Evolutionary conservation across 371 early-diverging fungal species (phyloP).

Genomic region (Massospora cicadina): DNA sequence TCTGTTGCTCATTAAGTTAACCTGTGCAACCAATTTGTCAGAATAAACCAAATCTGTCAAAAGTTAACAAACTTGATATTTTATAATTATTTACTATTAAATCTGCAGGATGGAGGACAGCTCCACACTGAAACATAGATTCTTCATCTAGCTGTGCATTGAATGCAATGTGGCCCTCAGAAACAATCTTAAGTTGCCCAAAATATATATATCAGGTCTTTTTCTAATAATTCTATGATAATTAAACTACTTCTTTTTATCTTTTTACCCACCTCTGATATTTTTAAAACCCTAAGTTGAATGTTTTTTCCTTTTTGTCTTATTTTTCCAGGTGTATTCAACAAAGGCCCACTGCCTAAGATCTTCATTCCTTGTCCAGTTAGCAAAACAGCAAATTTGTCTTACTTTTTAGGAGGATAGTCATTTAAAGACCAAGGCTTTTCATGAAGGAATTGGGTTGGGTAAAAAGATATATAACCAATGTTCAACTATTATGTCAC

Average conservation of each 20-base stretch:
- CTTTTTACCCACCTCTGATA: too few relatives aligned
- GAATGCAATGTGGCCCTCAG: constrained; percentile 2
- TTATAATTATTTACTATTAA: constrained; percentile 30
- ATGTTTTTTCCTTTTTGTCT: too few relatives aligned
- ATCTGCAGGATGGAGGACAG: constrained; percentile 40
- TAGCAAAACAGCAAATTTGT: background rate
- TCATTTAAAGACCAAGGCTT: constrained; percentile 19
- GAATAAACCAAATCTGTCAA: too few relatives aligned
- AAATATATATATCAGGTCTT: background rate
- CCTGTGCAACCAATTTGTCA: too few relatives aligned
- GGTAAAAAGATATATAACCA: constrained; percentile 42
- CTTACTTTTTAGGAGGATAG: constrained; percentile 10
- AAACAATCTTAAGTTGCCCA: constrained; percentile 8
- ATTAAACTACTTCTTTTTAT: background rate
- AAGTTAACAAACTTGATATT: too few relatives aligned
- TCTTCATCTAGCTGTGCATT: background rate
- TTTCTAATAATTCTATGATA: background rate
- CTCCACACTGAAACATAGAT: constrained; percentile 23
- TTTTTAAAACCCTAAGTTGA: too few relatives aligned
- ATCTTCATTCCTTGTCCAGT: background rate
- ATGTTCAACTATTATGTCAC: constrained; percentile 34
- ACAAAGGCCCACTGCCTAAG: background rate
- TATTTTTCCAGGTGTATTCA: background rate
- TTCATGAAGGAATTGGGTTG: constrained; percentile 45
- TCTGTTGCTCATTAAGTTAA: too few relatives aligned